A percentile compares a stretch with the other conserved stretches of the same genome.
phyloP scores from a whole-genome alignment of 2,329 filamentous ascomycete genomes.

The Epichloe amarillans region DNA sequence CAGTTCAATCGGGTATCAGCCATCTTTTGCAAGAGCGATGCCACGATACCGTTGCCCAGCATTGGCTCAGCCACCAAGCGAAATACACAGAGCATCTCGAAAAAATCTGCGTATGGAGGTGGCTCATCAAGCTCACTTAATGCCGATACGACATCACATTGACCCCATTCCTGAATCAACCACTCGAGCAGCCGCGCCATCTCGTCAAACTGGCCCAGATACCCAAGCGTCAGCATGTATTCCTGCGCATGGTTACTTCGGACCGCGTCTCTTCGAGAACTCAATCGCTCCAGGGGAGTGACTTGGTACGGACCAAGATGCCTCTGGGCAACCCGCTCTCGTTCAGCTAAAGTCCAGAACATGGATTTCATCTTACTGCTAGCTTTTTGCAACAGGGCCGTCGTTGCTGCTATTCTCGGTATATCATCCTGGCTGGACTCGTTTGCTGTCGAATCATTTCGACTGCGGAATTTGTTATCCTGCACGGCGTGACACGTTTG shows the following conservation, averaged over 20 bases:
- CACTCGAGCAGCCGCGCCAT: conserved; percentile 46
- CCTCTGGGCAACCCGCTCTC: conserved; percentile 12
- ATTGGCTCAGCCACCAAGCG: conserved; percentile 32
- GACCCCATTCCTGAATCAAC: conserved; percentile 37
- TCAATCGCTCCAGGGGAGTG: conserved; percentile 20
- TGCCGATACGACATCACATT: conserved; percentile 20
- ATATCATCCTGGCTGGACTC: not conserved
- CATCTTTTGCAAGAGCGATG: conserved; percentile 16
- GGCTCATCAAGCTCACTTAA: conserved; percentile 21
- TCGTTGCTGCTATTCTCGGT: not conserved
- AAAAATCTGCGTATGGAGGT: conserved; percentile 20
- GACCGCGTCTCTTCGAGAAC: conserved; percentile 19
- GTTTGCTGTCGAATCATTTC: no score
- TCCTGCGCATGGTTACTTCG: conserved; percentile 31
- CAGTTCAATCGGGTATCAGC: conserved; percentile 14
- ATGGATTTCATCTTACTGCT: conserved; percentile 14
- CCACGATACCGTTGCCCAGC: conserved; percentile 20
- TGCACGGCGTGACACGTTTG: not conserved
- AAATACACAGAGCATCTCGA: conserved; percentile 31
- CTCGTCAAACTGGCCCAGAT: conserved; percentile 43
- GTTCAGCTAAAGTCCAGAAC: conserved; percentile 13
- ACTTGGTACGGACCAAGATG: conserved; percentile 11
- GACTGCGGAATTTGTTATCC: not conserved
- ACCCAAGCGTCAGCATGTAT: conserved; percentile 51
- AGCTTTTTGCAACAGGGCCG: conserved; percentile 10